Evolutionary conservation across 352 stramenopile genomes (phyloP).

Genomic region (Phytophthora hybrid): DNA sequence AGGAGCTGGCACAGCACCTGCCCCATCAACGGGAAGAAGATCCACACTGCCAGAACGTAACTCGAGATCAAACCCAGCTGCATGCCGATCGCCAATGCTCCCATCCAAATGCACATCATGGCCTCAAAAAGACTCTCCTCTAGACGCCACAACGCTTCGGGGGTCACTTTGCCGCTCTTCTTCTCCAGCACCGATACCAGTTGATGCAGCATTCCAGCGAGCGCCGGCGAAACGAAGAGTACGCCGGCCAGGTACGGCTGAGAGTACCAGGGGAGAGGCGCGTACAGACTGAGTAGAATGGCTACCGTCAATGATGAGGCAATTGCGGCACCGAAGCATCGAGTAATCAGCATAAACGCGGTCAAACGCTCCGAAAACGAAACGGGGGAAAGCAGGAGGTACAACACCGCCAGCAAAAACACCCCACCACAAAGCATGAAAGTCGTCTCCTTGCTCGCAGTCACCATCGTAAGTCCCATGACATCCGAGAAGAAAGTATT

Average conservation of each 20-base stretch:
- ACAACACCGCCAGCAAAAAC: constrained; percentile 50
- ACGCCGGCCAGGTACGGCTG: constrained; percentile 55
- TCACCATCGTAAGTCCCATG: constrained; percentile 68
- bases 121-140: constrained; percentile 75
- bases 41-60: constrained; percentile 70
- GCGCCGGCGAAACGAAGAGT: constrained; percentile 51
- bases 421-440: constrained; percentile 53
- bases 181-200: constrained; percentile 45
- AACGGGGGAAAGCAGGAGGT: constrained; percentile 58
- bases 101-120: constrained; percentile 58
- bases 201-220: constrained; percentile 69
- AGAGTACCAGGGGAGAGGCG: constrained; percentile 77
- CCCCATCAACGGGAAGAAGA: constrained; percentile 66
- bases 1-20: constrained; percentile 55
- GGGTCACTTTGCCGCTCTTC: constrained; percentile 26
- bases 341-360: constrained; percentile 50
- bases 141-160: constrained; percentile 55
- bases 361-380: constrained; percentile 46
- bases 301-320: constrained; percentile 48
- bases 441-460: constrained; percentile 53
- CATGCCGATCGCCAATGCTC: constrained; percentile 48
- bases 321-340: constrained; percentile 48
- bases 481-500: constrained; percentile 84
- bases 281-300: constrained; percentile 67
- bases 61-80: constrained; percentile 57